Evolutionary conservation across 75 land plant genomes (phyloP), one percentile per base, ranked within the genome.

Genomic region (Sequoia sempervirens): DNA sequence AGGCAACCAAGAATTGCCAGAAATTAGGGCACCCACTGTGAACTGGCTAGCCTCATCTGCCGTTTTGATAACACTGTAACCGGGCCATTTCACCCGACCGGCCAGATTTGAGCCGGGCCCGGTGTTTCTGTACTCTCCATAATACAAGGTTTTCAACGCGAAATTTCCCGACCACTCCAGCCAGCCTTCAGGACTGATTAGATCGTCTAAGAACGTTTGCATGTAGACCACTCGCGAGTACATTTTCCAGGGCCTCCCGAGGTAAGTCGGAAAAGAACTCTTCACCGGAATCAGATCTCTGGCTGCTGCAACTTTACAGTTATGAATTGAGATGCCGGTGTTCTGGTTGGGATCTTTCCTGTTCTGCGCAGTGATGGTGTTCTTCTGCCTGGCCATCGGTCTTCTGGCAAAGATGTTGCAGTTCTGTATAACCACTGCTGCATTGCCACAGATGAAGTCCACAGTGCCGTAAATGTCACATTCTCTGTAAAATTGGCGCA

Each of bases 401-500:
- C 46, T 61, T 34, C 80, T 80, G 34, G 79, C 81, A n/a, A 68
- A 88, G 20, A 88, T 72, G 3, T 50, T 66, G 47, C 90, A 86
- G 52, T 86, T 86, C 74, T 88, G 90, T 47, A 88, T 75, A 17
- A 86, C 85, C 17, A 75, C 90, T 54, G 81, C 85, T 17, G 82
- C 88, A 75, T 88, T 88, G 43, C 90, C 90, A 52, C 84, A 88
- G 54, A 88, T 81, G 79, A 83, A 88, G 40, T 88, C 90, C 1
- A 88, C 82, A 1, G 90, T 88, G 80, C 90, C 90, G 28, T 28
- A 80, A 56, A 88, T 81, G 50, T 45, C 43, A 53, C 88, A 88
- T 47, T 88, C 88, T 14, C 88, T 45, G 88, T 84, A 88, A 83
- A 76, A 88, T 43, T 88, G 90, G n/a, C 90, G 90, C n/a, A 70